Evolutionary conservation across 257 asterid species (phyloP), one percentile per base, ranked within the genome.

Genomic region (Ballota nigra): DNA sequence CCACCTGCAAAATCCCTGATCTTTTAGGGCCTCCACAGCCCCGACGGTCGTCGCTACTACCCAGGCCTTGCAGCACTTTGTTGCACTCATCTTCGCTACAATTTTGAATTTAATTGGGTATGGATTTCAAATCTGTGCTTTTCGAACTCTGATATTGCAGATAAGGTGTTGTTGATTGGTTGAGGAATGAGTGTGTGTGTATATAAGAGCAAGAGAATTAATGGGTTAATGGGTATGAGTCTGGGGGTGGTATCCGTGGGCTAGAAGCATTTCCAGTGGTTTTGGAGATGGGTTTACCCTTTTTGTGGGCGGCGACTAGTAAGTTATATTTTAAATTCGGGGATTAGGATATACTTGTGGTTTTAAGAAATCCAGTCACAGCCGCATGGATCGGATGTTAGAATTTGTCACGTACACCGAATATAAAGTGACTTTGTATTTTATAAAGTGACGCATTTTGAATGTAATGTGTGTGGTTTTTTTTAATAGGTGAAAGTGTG

Each of bases 1-100:
- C 76, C 76, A 71, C 19, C 70, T 18, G 76, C 76, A 71, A 4
- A 71, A 71, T 18, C 76, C 76, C 24, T 71, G 76, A 49, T 71
- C 76, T 6, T 71, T 71, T 8, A 61, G 62, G 3, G 76, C 76
- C 38, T 71, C 76, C 12, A 71, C 76, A 4, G 63, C 69, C 18
- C 76, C 76, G 1, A 71, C 3, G 76, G 63, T 71, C 16, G 69
- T 49, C 36, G 76, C 76, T 9, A 71, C 76, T 1, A 31, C 31
- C 70, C 70, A 47, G 55, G 55, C 55, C 55, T 47, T 47, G 55
- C 55, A 47, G 55, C 63, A 71, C 63, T 57, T 57, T 28, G 36
- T 71, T 2, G 33, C 29, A 3, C 73, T 67, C 72, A 67, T 67
- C 29, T 33, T 67, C 3, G 23, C 40, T 6, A 0, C 0, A 6